These are phyloP conservation scores for Mesembryanthemum crystallinum DNA, from an alignment of 148 eudicot species.

Conservation along the genomic window DNA sequence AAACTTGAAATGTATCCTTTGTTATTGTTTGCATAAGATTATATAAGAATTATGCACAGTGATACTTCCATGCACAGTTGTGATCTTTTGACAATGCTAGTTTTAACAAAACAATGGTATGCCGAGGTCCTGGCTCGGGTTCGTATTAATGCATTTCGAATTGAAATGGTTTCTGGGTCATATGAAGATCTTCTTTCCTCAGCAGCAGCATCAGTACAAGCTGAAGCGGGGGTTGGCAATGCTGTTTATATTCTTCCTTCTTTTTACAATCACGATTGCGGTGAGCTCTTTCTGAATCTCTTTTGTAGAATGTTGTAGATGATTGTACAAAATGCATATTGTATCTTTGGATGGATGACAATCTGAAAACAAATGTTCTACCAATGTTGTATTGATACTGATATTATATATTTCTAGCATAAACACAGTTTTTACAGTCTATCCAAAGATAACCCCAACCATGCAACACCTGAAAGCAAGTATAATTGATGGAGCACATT, in stretches of 20 bases:
- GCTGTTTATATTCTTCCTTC: conserved; percentile 94
- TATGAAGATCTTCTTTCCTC: conserved; percentile 65
- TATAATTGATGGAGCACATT: not conserved
- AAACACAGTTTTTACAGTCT: not conserved
- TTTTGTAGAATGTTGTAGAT: not conserved
- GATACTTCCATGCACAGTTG: not conserved
- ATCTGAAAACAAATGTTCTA: not conserved
- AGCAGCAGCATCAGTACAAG: conserved; percentile 72
- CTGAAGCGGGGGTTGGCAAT: conserved; percentile 90
- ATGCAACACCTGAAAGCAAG: too few relatives aligned
- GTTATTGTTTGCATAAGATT: not conserved
- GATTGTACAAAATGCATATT: not conserved
- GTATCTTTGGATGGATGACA: not conserved
- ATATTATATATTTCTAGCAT: not conserved
- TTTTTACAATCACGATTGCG: conserved; percentile 94
- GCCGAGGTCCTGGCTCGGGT: conserved; percentile 71
- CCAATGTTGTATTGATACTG: not conserved
- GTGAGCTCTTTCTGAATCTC: conserved; percentile 36
- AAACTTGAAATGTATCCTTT: conserved; percentile 71
- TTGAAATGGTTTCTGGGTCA: conserved; percentile 62
- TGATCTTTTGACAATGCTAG: conserved; percentile 41
- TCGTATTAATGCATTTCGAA: conserved; percentile 86
- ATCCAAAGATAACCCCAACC: not conserved
- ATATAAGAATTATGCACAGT: not conserved
- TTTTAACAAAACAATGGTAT: conserved; percentile 86